Evolutionary conservation across 768 basidiomycete species (phyloP), one percentile per base, ranked within the genome.

Genomic region (Clavulina sp.): DNA sequence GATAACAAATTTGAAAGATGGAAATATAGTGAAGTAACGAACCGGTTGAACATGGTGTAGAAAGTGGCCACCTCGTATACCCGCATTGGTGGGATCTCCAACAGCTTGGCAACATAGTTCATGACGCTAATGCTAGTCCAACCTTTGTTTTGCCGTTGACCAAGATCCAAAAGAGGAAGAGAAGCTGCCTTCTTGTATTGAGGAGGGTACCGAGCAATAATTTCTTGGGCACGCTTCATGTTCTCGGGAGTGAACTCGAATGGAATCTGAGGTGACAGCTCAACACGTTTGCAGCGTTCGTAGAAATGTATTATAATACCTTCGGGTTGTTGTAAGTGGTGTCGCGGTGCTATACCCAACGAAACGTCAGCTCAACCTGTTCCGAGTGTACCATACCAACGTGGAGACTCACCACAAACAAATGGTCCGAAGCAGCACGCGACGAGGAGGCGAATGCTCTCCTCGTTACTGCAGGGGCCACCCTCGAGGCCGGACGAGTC

Each of bases 31-130:
- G 31, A 18, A 21, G 50, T 18, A 29, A 56, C 75, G 60, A 53
- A 87, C 87, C 92, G 77, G 72, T 96, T 99, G 75, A 96, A 97
- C 93, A 99, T 97, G 59, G 95, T 99, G 68, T 99, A 99, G 70
- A 99, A 99, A 13, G 89, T 92, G 18, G 93, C 93, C 48, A 99
- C 95, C 67, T 99, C 95, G 64, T 99, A 99, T 1, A 96, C 95
- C 6, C 95, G 84, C 95, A 99, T 97, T 49, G 87, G 86, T 6
- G 84, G 87, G 77, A 99, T 83, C 60, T 84, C 88, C 29, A 97
- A 74, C 30, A 93, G 70, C 57, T 85, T 83, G 1, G 95, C 95
- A 51, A 99, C 83, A 60, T 91, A 87, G 69, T 99, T 96, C 95
- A 99, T 99, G 55, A 93, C 91, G 60, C 84, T 88, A 58, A 99